Percentiles rank a stretch among this genome's conserved stretches.
Evolutionary conservation across 106 monocot genomes (phyloP).

Genomic region (Vanilla planifolia): DNA sequence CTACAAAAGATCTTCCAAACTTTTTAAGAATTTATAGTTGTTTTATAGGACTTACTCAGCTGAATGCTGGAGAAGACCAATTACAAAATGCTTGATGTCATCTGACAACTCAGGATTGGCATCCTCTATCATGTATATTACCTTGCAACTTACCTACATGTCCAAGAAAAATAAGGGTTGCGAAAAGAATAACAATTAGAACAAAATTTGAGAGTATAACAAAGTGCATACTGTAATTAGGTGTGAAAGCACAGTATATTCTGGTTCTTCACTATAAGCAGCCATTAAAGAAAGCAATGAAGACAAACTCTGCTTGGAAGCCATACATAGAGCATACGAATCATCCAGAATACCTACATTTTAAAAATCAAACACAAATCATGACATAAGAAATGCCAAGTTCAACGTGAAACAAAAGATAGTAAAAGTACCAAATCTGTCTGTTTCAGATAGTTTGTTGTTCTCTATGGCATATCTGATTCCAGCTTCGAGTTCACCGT

Average conservation of each 20-base stretch:
- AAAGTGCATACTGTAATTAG: conserved; percentile 47
- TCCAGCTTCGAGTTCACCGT: conserved; percentile 60
- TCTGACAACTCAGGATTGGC: conserved; percentile 57
- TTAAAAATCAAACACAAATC: not conserved
- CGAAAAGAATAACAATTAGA: conserved; percentile 1
- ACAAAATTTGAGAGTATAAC: not conserved
- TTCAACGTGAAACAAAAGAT: not conserved
- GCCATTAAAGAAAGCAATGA: conserved; percentile 64
- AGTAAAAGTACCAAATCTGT: conserved; percentile 79
- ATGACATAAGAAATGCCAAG: not conserved
- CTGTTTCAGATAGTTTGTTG: conserved; percentile 60
- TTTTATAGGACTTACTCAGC: conserved; percentile 69
- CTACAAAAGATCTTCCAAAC: too few relatives aligned
- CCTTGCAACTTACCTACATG: conserved; percentile 54
- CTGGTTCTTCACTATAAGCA: conserved; percentile 65
- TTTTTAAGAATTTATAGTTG: too few relatives aligned
- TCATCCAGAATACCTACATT: conserved; percentile 82
- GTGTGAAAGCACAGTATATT: conserved; percentile 76
- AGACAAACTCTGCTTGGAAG: conserved; percentile 69
- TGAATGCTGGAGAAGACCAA: conserved; percentile 54
- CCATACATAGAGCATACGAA: conserved; percentile 69
- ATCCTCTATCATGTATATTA: conserved; percentile 46
- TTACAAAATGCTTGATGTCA: conserved; percentile 54
- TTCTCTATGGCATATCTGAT: conserved; percentile 67
- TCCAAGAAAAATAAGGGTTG: conserved; percentile 2